Evolutionary conservation across 371 early-diverging fungal genomes (phyloP), one percentile per base, ranked within the genome.

Genomic region (Polyrhizophydium stewartii): DNA sequence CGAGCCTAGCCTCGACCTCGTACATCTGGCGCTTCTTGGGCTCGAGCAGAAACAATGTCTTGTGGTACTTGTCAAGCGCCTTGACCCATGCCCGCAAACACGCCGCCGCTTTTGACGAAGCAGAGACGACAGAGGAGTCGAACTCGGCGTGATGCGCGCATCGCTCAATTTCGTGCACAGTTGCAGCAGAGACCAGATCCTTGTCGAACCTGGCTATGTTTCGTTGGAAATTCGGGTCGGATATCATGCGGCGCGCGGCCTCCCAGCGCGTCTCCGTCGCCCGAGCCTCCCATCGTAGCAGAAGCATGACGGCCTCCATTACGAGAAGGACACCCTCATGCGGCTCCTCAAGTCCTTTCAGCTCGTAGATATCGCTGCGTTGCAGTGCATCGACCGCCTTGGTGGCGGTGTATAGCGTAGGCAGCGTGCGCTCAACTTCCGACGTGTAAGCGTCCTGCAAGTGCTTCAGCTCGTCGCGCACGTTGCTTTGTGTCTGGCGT

Each of bases 331-430:
- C 52, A 19, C 58, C 58, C 21, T 59, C n/a, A 19, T 62, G 55
- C 13, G 67, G 66, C 33, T 69, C 35, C 38, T 22, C 63, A 10
- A 68, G 19, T 17, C 57, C 50, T 49, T 68, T 68, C n/a, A 72
- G 33, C 51, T 72, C 72, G 58, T 72, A 68, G 22, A 72, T 57
- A 9, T 72, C 72, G n/a, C 40, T 52, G 55, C 62, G 35, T 1
- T 56, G 16, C 1, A 72, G 43, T 25, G 41, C 25, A n/a, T 64
- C 62, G 1, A 61, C 66, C 12, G 9, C 55, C n/a, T 57, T 52
- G 31, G 30, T 59, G 2, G 69, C 63, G 12, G 59, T 61, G 12
- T 31, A 12, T 13, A 63, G 35, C 10, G 47, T 24, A 1, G 67
- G 66, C 10, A 21, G 27, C 13, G 63, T 58, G 27, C 37, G 52